A percentile compares a stretch with the other conserved stretches of the same genome.
These are phyloP conservation scores for Phytophthora citricola DNA, from an alignment of 352 stramenopile genomes.

Conservation along the genomic window DNA sequence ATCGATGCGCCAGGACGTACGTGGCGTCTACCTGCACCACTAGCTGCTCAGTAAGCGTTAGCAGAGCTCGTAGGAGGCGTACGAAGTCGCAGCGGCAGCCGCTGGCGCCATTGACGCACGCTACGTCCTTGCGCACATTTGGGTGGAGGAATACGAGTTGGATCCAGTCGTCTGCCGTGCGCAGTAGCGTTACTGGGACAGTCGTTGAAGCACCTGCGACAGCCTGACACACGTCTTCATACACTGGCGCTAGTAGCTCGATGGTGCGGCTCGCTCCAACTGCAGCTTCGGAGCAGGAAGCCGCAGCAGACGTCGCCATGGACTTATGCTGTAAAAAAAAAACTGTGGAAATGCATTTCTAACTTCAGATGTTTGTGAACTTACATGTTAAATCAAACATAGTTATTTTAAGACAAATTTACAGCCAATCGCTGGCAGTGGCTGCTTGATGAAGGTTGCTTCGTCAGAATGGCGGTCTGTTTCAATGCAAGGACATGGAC, in stretches of 20 bases:
- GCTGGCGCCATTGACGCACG: slow-evolving; percentile 50
- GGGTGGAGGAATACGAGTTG: slow-evolving; percentile 41
- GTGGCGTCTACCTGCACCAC: slow-evolving; percentile 47
- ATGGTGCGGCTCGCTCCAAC: slow-evolving; percentile 31
- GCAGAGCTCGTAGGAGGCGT: slow-evolving; percentile 48
- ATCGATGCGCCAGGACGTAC: slow-evolving; percentile 48
- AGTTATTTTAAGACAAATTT: too few species aligned
- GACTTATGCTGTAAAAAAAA: slow-evolving; percentile 3
- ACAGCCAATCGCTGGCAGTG: too few species aligned
- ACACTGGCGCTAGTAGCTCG: slow-evolving; percentile 48
- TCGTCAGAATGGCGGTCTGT: too few species aligned
- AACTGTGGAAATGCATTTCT: neutral
- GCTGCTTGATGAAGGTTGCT: too few species aligned
- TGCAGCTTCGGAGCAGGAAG: neutral
- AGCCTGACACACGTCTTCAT: slow-evolving; percentile 25
- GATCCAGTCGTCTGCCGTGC: slow-evolving; percentile 37
- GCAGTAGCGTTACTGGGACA: slow-evolving; percentile 37
- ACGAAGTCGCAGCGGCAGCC: slow-evolving; percentile 60
- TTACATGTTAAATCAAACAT: too few species aligned
- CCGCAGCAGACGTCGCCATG: slow-evolving; percentile 18
- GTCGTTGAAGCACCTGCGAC: neutral
- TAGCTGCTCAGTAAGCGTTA: slow-evolving; percentile 50
- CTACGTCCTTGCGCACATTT: slow-evolving; percentile 46
- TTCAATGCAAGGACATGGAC: too few species aligned
- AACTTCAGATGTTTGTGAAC: neutral